A percentile compares a stretch with the other conserved stretches of the same genome.
Evolutionary conservation across 306 rosid genomes (phyloP).

Genomic region (Sesbania bispinosa): DNA sequence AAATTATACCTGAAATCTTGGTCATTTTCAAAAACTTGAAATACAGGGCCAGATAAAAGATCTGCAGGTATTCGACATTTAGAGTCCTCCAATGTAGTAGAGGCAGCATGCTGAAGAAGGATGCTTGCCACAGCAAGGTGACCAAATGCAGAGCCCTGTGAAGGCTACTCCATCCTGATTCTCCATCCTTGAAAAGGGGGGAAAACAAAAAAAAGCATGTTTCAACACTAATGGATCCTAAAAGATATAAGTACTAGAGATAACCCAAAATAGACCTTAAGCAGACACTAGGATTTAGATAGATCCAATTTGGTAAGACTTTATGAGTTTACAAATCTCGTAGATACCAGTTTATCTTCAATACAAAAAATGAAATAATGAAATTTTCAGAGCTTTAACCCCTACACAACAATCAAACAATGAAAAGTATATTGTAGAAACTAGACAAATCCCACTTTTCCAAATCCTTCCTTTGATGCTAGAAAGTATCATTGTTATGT

Average conservation of each 20-base stretch:
- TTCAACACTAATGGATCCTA: conserved; percentile 7
- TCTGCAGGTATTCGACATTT: conserved; percentile 82
- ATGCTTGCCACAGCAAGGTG: conserved; percentile 84
- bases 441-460: not conserved
- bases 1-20: conserved; percentile 55
- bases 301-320: too few relatives aligned
- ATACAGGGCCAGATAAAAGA: conserved; percentile 82
- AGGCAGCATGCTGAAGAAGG: conserved; percentile 88
- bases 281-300: too few relatives aligned
- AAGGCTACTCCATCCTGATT: conserved; percentile 98
- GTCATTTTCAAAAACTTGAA: conserved; percentile 54
- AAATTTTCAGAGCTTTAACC: not conserved
- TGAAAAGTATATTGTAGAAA: not conserved
- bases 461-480: not conserved
- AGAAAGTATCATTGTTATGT: not conserved
- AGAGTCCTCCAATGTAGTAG: conserved; percentile 70
- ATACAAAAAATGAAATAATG: not conserved
- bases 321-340: too few relatives aligned
- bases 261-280: too few relatives aligned
- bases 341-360: not conserved
- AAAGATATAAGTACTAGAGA: not conserved
- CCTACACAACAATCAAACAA: not conserved
- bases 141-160: conserved; percentile 95
- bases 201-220: conserved; percentile 22
- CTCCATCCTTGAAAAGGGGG: too few relatives aligned